Conservation (phyloP, 2,329 filamentous ascomycete genomes). For the Dendryphion nanum region DNA sequence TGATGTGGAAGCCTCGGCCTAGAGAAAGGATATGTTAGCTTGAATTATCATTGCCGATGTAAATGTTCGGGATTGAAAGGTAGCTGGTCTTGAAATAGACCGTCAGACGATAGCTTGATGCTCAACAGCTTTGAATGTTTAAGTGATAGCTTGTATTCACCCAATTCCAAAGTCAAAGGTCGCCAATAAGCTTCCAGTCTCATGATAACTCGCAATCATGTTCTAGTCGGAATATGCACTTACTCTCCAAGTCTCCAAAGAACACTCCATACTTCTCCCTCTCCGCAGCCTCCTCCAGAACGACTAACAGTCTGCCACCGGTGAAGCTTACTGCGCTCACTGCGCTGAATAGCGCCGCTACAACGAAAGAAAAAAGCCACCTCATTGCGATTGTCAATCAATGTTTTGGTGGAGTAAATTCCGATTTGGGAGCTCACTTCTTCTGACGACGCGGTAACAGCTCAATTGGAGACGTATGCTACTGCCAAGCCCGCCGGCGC, state of each 20-base stretch:
- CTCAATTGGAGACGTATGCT: slow-evolving; percentile 40
- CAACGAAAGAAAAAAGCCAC: slow-evolving; percentile 68
- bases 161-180: too few relatives aligned
- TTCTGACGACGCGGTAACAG: slow-evolving; percentile 8
- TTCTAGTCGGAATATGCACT: too few relatives aligned
- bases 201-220: too few relatives aligned
- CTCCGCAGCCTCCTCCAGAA: slow-evolving; percentile 79
- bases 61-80: too few relatives aligned
- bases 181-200: too few relatives aligned
- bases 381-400: slow-evolving; percentile 57
- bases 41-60: too few relatives aligned
- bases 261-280: slow-evolving; percentile 83
- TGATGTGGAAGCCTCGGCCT: slow-evolving; percentile 82
- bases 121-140: too few relatives aligned
- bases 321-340: slow-evolving; percentile 75
- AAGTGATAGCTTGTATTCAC: too few relatives aligned
- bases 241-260: slow-evolving; percentile 69
- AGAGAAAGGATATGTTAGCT: slow-evolving; percentile 1
- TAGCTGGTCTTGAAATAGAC: too few relatives aligned
- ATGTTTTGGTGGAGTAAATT: not conserved
- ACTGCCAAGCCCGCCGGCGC: slow-evolving; percentile 29
- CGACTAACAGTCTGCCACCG: slow-evolving; percentile 77
- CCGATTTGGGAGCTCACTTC: slow-evolving; percentile 13
- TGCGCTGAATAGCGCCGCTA: slow-evolving; percentile 64
- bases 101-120: too few relatives aligned